Evolutionary conservation across 192 early-diverging fungal genomes (phyloP), one percentile per base, ranked within the genome.

Genomic region (Podila horticola): DNA sequence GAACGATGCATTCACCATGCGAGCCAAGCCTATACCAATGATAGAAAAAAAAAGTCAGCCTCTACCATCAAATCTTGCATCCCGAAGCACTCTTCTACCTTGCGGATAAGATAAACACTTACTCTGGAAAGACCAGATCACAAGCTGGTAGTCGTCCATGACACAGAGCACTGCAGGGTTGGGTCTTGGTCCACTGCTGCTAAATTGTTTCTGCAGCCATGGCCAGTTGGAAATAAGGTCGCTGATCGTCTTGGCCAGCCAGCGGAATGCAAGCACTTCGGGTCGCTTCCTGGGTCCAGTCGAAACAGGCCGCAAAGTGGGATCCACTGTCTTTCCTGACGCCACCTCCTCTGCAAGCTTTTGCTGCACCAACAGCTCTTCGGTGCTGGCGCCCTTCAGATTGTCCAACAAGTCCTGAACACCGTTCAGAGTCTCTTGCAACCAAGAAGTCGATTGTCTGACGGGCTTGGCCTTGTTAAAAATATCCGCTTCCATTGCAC

Each of bases 41-140:
- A 50, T 31, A 58, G 9, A 61, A 33, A 67, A 31, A 33, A 66
- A 13, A 55, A 9, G 36, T 51, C 9, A 51, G n/a, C 10, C 33
- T 36, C 31, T 22, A 26, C 12, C 24, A 55, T 11, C 52, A 4
- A 55, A 50, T 6, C 4, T 5, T 10, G n/a, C 19, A 30, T 61
- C 11, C 0, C 11, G 12, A 13, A 61, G 17, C 30, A 13, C 0
- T 45, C 41, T 17, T 45, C 15, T 45, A 4, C 1, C 11, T 34
- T 20, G 5, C 59, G 29, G 9, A 61, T 17, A 61, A 15, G 33
- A 61, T 10, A 26, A 15, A 2, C 20, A 33, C 71, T 51, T 72
- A 79, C 76, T 81, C 38, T 81, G 77, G n/a, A 68, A 72, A 4
- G 77, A 67, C 77, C 77, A 81, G 20, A 81, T 55, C 11, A 63